Evolutionary conservation across 73 alveolate species (phyloP), one percentile per base, ranked within the genome.

Genomic region (Diophrys sp.): DNA sequence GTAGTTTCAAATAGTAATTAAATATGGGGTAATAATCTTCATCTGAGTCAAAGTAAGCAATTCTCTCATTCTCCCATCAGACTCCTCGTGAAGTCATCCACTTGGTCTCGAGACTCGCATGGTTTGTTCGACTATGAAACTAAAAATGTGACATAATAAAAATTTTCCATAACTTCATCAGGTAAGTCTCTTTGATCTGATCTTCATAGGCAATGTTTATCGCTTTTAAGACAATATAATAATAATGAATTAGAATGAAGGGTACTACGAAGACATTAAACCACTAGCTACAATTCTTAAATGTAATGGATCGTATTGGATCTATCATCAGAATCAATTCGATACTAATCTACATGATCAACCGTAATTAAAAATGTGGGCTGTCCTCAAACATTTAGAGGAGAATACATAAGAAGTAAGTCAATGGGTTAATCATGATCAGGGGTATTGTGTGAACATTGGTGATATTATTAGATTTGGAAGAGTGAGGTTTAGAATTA

Each of bases 381-480:
- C 62, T 44, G 62, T 44, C 5, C 62, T 44, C 62, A 44, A 44
- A 44, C 62, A 44, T 44, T 44, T 44, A 44, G 62, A 44, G 18
- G 62, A 18, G 18, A 44, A 44, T 44, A 11, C 62, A 11, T 44
- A 5, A 11, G 5, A 44, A 44, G 62, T 44, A 44, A 44, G 62
- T 44, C n/a, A 11, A 44, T 11, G 18, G 18, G 62, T n/a, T n/a
- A 44, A 44, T 44, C 5, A 44, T 44, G 62, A 44, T 44, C 18
- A 44, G 62, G 79, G 79, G 23, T 71, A 71, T 71, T 34, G 32
- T 2, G 32, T 75, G 29, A 75, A 84, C 23, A 33, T 32, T 30
- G 92, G 92, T 14, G 92, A 84, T 55, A 76, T 70, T 53, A 30
- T 84, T 29, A 84, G 77, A 62, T 77, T 84, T 11, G 92, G 92